Evolutionary conservation across 2,329 filamentous ascomycete species (phyloP), one percentile per base, ranked within the genome.

Genomic region (Fusarium subtropicale): DNA sequence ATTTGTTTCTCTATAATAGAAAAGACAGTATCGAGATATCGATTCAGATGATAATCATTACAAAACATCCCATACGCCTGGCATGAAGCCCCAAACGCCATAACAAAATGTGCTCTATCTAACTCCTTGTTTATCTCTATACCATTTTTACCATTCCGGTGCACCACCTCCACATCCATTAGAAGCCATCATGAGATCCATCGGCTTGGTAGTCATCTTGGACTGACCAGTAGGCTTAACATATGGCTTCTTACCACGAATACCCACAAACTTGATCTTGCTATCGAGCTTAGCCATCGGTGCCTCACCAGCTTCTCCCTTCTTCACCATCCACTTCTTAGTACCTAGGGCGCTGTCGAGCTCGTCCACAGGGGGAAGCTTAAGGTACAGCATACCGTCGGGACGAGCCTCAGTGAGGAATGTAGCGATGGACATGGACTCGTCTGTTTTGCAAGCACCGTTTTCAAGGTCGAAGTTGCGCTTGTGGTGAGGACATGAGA

Each of bases 401-500:
- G 69, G 59, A 13, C 93, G 83, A 76, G 91, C 91, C 78, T 97
- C 92, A 7, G 88, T 89, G 0, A 87, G 86, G 78, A 97, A 97
- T 0, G 91, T 94, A 5, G 93, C 93, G 74, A 97, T 94, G 71
- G 90, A 93, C 68, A 96, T 85, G 22, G 84, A 84, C 34, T 86
- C 84, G 78, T 97, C 93, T 76, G 91, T 95, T 54, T 86, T 87
- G 80, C 94, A 97, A 20, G 86, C 84, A 3, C 93, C 93, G 1
- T 87, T 86, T 39, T 84, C 85, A 44, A 97, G 88, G 76, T 93
- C 89, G 78, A 91, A 97, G 81, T 97, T 97, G 71, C 93, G 89
- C 83, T 97, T 97, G 83, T 97, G 94, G 79, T 91, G 89, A 1
- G 94, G 94, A 76, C 93, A 97, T 1, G 90, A 93, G 20, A 97